phyloP scores from a whole-genome alignment of 768 basidiomycete species.

The Auricularia sp. region DNA sequence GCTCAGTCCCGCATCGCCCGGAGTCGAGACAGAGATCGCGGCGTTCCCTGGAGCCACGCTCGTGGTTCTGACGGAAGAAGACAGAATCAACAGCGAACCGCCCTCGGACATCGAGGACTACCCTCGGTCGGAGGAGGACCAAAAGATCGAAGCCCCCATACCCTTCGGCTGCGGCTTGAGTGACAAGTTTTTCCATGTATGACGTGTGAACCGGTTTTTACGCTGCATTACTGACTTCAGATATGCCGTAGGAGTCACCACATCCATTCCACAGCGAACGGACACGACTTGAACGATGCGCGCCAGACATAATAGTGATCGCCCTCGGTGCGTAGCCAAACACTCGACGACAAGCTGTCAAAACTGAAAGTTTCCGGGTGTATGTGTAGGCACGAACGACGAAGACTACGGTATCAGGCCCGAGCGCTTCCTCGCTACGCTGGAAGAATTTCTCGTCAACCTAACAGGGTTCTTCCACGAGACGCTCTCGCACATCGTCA shows the following conservation, averaged over 20 bases:
- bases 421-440: neutral
- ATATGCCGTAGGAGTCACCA: neutral
- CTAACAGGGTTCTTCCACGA: neutral
- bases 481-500: neutral
- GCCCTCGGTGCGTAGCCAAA: neutral
- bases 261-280: neutral
- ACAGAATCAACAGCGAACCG: neutral
- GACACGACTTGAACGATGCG: neutral
- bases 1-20: no score
- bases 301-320: neutral
- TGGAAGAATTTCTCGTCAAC: neutral
- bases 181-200: neutral
- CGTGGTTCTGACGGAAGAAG: neutral
- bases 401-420: neutral
- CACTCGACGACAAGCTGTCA: neutral
- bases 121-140: neutral
- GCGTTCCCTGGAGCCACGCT: neutral
- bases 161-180: neutral
- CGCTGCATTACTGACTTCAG: neutral
- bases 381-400: neutral
- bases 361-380: neutral
- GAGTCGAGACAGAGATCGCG: neutral
- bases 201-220: neutral
- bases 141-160: neutral
- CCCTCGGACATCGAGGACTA: neutral